Conservation (phyloP, 2,329 filamentous ascomycete species). For the Fusarium circinatum region DNA sequence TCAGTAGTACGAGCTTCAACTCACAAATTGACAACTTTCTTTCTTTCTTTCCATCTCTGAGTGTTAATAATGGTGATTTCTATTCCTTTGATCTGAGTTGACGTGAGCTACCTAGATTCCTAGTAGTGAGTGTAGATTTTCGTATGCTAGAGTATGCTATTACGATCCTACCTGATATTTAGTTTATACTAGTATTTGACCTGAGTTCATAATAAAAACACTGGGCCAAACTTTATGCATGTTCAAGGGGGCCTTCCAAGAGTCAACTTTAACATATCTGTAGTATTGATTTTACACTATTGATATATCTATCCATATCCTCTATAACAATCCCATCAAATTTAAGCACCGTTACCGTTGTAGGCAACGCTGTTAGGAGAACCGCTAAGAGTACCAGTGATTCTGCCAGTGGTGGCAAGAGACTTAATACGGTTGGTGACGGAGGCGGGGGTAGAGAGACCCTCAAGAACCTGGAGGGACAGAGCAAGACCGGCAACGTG, state of each 20-base stretch:
- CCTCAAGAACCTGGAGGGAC: constrained; percentile 59
- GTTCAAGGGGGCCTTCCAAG: rapidly evolving
- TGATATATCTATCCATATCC: background rate
- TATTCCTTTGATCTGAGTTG: background rate
- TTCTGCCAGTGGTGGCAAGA: constrained; percentile 53
- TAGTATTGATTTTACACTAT: background rate
- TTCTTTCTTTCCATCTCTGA: background rate
- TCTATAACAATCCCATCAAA: background rate
- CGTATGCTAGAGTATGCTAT: background rate
- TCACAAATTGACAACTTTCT: background rate
- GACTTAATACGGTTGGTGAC: constrained; percentile 56
- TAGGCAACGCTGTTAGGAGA: constrained; percentile 59
- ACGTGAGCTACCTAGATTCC: rapidly evolving
- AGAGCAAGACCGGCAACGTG: constrained; percentile 54
- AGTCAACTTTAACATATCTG: background rate
- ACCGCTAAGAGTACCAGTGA: constrained; percentile 51
- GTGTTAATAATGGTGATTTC: too few species aligned
- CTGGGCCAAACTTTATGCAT: too few species aligned
- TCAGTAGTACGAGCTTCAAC: background rate
- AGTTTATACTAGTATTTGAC: too few species aligned
- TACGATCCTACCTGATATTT: background rate
- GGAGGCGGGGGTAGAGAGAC: constrained; percentile 52
- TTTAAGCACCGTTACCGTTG: constrained; percentile 53
- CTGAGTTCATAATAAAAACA: rapidly evolving
- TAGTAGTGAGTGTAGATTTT: background rate